Evolutionary conservation across 805 yeast genomes (phyloP), one percentile per base, ranked within the genome.

Genomic region (Kockiozyma suomiensis): DNA sequence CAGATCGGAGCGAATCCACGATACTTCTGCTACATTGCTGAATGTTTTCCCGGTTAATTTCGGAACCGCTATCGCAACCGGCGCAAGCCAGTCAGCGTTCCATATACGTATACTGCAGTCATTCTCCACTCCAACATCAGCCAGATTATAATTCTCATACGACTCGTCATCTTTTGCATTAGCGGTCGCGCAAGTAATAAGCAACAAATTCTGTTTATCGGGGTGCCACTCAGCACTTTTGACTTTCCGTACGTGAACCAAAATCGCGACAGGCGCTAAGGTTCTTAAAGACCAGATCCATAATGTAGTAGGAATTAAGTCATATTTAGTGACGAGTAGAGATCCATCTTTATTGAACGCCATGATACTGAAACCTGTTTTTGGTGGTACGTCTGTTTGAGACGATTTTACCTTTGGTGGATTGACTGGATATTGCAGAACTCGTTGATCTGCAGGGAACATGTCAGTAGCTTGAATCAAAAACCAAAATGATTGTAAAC

Each of bases 231-330:
- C 58, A 23, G 59, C 64, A 13, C 43, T 32, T 40, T 46, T 38
- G 21, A 64, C 45, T 21, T 45, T 37, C 8, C 61, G 53, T n/a
- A 50, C 57, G 32, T 58, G 64, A 13, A 63, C 64, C 15, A 62
- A 49, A n/a, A 62, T 46, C 23, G 66, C 61, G 13, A 64, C 54
- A 7, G 64, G 59, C 15, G 50, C 42, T 32, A 56, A 13, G 5
- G 51, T 38, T 26, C 56, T 42, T 17, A 64, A 40, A 10, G 66
- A 54, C 67, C 67, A 64, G 42, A 64, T 51, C 64, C 63, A 64
- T 19, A 64, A 41, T 7, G 67, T 54, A 0, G 67, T 64, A 25
- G 67, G 66, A 23, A 42, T 51, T 3, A 37, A 55, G 28, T 58
- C 61, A 35, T 17, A 61, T 21, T 46, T 45, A 2, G 67, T 64